phyloP scores from a whole-genome alignment of 2,329 filamentous ascomycete genomes.

The Cladophialophora immunda region DNA sequence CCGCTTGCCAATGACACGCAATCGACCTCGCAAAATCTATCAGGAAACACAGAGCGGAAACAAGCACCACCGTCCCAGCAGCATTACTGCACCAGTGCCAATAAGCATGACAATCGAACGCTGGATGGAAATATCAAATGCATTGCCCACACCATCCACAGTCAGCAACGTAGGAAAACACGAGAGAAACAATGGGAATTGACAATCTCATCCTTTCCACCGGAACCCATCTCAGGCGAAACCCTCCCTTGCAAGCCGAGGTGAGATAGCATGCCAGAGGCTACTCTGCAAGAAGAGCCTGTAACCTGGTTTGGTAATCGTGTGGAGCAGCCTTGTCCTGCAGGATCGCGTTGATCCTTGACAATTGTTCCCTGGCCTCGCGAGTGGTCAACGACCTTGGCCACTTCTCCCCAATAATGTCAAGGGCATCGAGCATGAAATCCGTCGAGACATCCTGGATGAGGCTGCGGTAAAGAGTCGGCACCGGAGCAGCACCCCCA shows the following conservation, averaged over 20 bases:
- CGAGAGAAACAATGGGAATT: background rate
- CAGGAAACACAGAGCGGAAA: background rate
- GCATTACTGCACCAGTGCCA: conserved; percentile 1
- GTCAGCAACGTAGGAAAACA: background rate
- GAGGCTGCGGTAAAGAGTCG: conserved; percentile 23
- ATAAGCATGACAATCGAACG: background rate
- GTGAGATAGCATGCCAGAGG: background rate
- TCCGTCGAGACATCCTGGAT: conserved; percentile 15
- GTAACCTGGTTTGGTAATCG: conserved; percentile 11
- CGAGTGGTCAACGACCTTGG: conserved; percentile 6
- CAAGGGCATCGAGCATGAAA: conserved; percentile 28
- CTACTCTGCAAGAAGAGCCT: background rate
- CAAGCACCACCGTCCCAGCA: background rate
- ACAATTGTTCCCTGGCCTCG: conserved; percentile 3
- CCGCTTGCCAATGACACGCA: background rate
- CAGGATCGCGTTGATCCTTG: background rate
- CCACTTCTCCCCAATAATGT: conserved; percentile 19
- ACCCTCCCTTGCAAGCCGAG: background rate
- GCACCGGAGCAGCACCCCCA: conserved; percentile 6
- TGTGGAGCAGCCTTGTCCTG: conserved; percentile 13
- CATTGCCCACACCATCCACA: background rate
- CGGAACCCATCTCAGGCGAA: background rate
- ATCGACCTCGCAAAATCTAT: background rate
- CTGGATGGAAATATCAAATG: background rate
- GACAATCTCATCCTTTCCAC: background rate